Evolutionary conservation across 192 early-diverging fungal genomes (phyloP), one percentile per base, ranked within the genome.

Genomic region (Thoreauomyces humboldtii): DNA sequence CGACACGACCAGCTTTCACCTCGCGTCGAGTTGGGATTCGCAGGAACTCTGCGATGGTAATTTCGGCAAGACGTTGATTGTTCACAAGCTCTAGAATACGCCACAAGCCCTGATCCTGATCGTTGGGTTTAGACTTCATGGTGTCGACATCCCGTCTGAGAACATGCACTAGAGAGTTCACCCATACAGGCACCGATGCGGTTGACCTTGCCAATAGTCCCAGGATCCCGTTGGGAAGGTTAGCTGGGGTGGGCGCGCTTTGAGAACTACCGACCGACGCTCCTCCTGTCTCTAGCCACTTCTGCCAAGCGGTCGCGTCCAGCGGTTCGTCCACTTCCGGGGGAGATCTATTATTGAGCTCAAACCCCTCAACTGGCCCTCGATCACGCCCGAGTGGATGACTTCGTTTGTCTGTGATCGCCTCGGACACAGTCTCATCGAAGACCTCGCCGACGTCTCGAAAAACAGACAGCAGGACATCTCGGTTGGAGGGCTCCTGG

Each of bases 1-100:
- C 51, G 32, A n/a, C 75, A 68, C 32, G 38, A 11, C 21, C 81
- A 79, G 61, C 81, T 9, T 52, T 59, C 27, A 46, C 15, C 9
- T 58, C 21, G 21, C 25, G 33, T 25, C 27, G 27, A n/a, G 32
- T 36, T 12, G 55, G 79, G 11, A 86, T 63, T n/a, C 90, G 82
- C 53, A 95, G 47, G 1, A 93, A 68, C 67, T 92, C 91, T 6
- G 91, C 66, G 48, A 98, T 94, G 17, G 90, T 88, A 47, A 95
- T 90, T 2, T 90, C 78, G 1, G 91, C 83, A 27, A 95, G 74
- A 65, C 90, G 90, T 45, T 89, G 86, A 7, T 89, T 73, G 7
- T 81, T 76, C 0, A 92, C 50, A n/a, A 87, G 67, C 56, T 77
- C 75, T 29, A 91, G 70, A 74, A 91, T 88, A 11, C 87, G 87